Evolutionary conservation across 306 rosid genomes (phyloP).

Genomic region (Crotalaria pallida): DNA sequence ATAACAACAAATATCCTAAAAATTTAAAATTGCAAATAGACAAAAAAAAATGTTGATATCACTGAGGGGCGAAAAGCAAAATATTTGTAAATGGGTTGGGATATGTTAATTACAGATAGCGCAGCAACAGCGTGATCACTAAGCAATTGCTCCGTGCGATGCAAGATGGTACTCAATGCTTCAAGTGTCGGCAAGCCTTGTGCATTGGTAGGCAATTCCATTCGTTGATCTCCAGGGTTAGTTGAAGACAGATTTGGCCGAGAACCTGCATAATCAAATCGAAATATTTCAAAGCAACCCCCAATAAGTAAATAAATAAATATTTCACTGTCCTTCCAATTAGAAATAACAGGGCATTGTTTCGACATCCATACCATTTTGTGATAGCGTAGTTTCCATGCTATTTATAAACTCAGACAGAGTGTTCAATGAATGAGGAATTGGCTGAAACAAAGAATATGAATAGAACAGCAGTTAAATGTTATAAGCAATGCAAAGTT

Average conservation of each 20-base stretch:
- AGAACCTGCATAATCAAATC: conserved; percentile 41
- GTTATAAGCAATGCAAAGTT: conserved; percentile 12
- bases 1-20: neutral
- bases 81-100: conserved; percentile 11
- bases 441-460: conserved; percentile 57
- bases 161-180: conserved; percentile 73
- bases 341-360: conserved; percentile 5
- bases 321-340: neutral
- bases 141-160: conserved; percentile 63
- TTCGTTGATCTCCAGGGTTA: conserved; percentile 41
- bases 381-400: conserved; percentile 70
- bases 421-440: conserved; percentile 76
- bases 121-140: conserved; percentile 69
- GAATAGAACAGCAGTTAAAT: neutral
- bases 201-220: conserved; percentile 67
- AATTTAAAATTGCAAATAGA: neutral
- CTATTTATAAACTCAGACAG: conserved; percentile 75
- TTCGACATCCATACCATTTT: conserved; percentile 44
- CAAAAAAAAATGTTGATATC: neutral
- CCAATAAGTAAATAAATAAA: no score
- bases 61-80: neutral
- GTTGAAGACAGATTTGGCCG: conserved; percentile 41
- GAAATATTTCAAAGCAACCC: neutral
- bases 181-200: conserved; percentile 83
- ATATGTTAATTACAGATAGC: conserved; percentile 63